phyloP scores from a whole-genome alignment of 768 basidiomycete species.

The Epithele typhae region DNA sequence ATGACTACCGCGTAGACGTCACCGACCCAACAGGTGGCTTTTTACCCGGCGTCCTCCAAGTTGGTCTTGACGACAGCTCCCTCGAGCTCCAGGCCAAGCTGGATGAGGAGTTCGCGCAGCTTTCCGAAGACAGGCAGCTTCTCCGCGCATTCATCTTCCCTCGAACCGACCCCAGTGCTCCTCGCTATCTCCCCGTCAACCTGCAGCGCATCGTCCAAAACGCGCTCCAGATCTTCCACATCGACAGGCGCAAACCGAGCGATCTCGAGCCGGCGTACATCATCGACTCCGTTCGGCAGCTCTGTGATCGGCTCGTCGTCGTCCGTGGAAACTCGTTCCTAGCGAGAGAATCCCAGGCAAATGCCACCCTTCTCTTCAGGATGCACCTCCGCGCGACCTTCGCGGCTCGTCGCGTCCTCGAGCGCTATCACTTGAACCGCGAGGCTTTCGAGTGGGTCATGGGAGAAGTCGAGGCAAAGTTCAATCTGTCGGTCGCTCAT shows the following conservation, averaged over 20 bases:
- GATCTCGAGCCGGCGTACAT: constrained; percentile 89
- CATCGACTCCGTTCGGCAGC: constrained; percentile 69
- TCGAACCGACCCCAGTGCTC: constrained; percentile 59
- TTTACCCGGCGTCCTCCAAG: constrained; percentile 72
- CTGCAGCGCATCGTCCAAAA: constrained; percentile 94
- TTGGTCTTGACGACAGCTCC: constrained; percentile 83
- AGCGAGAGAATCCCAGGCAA: constrained; percentile 74
- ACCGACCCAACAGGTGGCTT: constrained; percentile 82
- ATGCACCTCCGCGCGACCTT: constrained; percentile 92
- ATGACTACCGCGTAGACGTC: constrained; percentile 92
- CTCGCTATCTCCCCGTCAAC: constrained; percentile 93
- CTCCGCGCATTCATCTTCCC: constrained; percentile 86
- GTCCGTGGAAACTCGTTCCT: constrained; percentile 83
- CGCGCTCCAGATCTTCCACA: constrained; percentile 93
- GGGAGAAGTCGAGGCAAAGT: constrained; percentile 91
- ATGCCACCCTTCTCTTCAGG: constrained; percentile 87
- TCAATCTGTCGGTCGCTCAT: constrained; percentile 88
- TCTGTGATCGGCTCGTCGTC: constrained; percentile 75
- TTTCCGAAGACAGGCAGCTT: constrained; percentile 67
- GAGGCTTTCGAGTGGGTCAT: constrained; percentile 99
- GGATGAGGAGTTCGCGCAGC: constrained; percentile 70
- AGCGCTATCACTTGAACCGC: constrained; percentile 80
- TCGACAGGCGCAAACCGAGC: constrained; percentile 89
- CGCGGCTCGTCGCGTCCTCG: constrained; percentile 81
- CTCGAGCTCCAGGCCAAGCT: constrained; percentile 78